Evolutionary conservation across 805 yeast genomes (phyloP).

Genomic region (Monosporozyma aerobia): DNA sequence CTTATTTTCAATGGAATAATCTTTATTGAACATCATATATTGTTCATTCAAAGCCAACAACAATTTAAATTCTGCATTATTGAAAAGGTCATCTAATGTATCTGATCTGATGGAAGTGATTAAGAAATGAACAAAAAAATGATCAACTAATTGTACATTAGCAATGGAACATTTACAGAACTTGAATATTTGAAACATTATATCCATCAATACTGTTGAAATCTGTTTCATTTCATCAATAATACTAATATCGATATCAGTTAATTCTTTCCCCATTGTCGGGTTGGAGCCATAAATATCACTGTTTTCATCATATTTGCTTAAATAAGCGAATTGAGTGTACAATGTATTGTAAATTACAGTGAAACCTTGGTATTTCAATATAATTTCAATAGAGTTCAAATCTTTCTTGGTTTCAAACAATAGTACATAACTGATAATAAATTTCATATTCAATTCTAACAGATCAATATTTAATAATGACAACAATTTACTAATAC

Average conservation of each 20-base stretch:
- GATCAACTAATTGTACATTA: constrained; percentile 36
- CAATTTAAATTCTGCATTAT: constrained; percentile 60
- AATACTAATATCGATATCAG: constrained; percentile 26
- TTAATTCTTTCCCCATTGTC: constrained; percentile 4
- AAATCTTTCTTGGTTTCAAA: constrained; percentile 38
- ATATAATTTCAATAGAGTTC: constrained; percentile 36
- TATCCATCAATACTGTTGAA: constrained; percentile 39
- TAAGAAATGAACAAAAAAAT: constrained; percentile 39
- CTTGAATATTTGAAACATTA: constrained; percentile 48
- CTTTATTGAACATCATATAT: constrained; percentile 53
- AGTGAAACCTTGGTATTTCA: constrained; percentile 45
- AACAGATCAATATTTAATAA: constrained; percentile 32
- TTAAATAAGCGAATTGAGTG: constrained; percentile 27
- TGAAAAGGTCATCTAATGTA: constrained; percentile 45
- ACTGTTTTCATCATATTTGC: constrained; percentile 21
- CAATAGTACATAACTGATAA: constrained; percentile 37
- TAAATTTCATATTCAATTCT: constrained; percentile 32
- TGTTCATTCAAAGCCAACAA: constrained; percentile 78
- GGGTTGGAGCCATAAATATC: constrained; percentile 5
- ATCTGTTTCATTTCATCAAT: constrained; percentile 32
- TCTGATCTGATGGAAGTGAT: constrained; percentile 38
- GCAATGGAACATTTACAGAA: constrained; percentile 36
- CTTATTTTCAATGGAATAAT: constrained; percentile 32
- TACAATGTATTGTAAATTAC: constrained; percentile 37
- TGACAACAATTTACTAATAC: constrained; percentile 42